Conservation (phyloP, 345 rosid genomes). For the Aquilaria malaccensis region DNA sequence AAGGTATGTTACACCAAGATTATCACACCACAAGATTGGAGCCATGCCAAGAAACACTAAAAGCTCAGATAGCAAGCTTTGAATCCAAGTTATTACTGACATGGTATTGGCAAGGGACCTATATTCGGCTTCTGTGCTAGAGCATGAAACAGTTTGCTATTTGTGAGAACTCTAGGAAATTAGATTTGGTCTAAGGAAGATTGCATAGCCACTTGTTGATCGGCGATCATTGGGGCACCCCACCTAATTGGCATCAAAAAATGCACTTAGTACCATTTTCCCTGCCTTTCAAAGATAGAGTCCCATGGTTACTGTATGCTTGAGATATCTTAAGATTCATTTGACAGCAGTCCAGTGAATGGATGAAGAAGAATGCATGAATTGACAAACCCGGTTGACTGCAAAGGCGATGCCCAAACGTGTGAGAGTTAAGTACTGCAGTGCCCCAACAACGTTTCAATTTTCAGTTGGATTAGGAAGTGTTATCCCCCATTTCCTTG, state of each 20-base stretch:
- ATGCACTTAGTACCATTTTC: background rate
- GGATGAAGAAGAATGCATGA: background rate
- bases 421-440: background rate
- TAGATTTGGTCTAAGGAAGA: background rate
- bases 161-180: background rate
- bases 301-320: background rate
- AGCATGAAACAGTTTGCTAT: background rate
- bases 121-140: background rate
- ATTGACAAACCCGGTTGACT: background rate
- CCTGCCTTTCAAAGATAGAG: background rate
- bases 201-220: background rate
- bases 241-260: background rate
- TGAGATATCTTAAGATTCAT: background rate
- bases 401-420: background rate
- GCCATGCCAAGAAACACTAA: background rate
- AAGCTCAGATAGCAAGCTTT: background rate
- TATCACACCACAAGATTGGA: background rate
- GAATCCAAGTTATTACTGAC: background rate
- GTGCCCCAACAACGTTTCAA: background rate
- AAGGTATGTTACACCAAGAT: background rate
- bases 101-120: background rate
- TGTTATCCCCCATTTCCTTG: background rate
- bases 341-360: background rate
- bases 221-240: background rate
- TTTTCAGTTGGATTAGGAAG: background rate